Evolutionary conservation across 1,284 basidiomycete genomes (phyloP).

Genomic region (Coniferiporia sulphurascens): DNA sequence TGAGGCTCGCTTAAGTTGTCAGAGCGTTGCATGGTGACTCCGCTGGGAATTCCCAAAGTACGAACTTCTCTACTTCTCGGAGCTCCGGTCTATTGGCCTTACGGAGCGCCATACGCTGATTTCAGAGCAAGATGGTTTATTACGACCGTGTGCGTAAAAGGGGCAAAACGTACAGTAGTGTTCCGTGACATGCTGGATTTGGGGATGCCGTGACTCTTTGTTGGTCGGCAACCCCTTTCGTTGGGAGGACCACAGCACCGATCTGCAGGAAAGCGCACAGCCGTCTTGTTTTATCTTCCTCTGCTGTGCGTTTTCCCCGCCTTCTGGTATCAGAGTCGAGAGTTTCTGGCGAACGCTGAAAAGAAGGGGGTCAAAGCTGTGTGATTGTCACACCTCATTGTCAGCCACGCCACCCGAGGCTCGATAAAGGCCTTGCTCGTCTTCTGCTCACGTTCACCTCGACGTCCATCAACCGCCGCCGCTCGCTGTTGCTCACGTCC

Average conservation of each 20-base stretch:
- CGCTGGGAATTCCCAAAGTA: too few relatives aligned
- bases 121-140: too few relatives aligned
- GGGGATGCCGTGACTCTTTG: neutral
- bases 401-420: neutral
- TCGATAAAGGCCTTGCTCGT: neutral
- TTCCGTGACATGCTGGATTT: neutral
- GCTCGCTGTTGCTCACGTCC: neutral
- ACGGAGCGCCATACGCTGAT: too few relatives aligned
- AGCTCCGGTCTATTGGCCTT: too few relatives aligned
- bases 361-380: neutral
- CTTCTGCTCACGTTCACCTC: neutral
- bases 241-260: neutral
- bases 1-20: too few relatives aligned
- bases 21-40: too few relatives aligned
- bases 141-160: too few relatives aligned
- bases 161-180: neutral
- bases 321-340: too few relatives aligned
- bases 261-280: neutral
- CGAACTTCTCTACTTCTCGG: too few relatives aligned
- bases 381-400: neutral
- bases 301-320: neutral
- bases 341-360: too few relatives aligned
- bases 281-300: neutral
- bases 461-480: conserved; percentile 4
- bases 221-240: neutral